Evolutionary conservation across 148 eudicot species (phyloP), one percentile per base, ranked within the genome.

Genomic region (Silene conica): DNA sequence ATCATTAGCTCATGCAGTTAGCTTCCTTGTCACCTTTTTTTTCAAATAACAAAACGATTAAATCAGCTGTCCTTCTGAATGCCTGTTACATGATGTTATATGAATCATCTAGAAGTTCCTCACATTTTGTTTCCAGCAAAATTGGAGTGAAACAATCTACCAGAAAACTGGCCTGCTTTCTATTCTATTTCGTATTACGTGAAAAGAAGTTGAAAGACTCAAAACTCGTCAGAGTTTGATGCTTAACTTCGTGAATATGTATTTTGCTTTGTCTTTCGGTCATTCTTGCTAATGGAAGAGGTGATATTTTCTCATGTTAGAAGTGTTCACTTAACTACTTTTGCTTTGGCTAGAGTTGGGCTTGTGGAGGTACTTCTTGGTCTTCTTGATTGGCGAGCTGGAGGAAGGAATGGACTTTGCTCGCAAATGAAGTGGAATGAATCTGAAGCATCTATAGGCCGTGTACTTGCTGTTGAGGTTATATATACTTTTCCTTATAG

Each of bases 351-450:
- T 71, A 95, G 99, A 89, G 99, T 90, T 80, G 99, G 99, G 43
- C 99, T 95, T 74, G 96, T 95, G 45, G 91, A 95, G 70, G 91
- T 95, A 72, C 99, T 95, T 81, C 97, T 95, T 78, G 99, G 97
- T 52, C 88, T 95, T 81, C 97, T 95, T 83, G 99, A 95, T 80
- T 95, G 97, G 97, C 86, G 97, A 83, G 99, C 99, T 74, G 99
- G 97, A 58, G 97, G 99, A 76, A 87, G 96, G 74, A 88, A 75
- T 85, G 92, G 94, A 52, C 83, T 95, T 69, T 87, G 87, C 81
- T 83, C 99, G n/a, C 97, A 95, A 78, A 95, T 95, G 99, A 92
- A 95, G 80, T 95, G 99, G 99, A 95, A 92, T 57, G 99, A 95
- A 74, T 95, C 99, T 63, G 99, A 95, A 90, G 99, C 99, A 80